Base-by-base conservation (phyloP, 306 rosid species). In the Castanea sativa region DNA sequence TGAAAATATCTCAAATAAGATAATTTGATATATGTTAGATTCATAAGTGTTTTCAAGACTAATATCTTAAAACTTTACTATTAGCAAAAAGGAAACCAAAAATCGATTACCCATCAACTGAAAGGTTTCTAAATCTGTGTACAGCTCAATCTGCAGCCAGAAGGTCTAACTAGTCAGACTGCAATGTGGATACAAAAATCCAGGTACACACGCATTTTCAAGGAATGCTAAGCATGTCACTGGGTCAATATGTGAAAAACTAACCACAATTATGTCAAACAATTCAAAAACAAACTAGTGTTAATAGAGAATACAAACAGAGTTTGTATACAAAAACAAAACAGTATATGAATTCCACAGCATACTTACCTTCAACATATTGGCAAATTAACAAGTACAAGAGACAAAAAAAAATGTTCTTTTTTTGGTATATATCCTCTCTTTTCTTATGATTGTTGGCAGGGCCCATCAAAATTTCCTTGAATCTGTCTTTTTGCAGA, bases 101-200 rank as follows among this genome's bases (percentile, higher is more conserved):
- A 71, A 1, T 14, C 69, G 69, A 91, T 81, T 84, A 92, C 98
- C 97, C 85, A 94, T 52, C 68, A 86, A 80, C 45, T 84, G 74
- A 64, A 79, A 86, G 55, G 95, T 91, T 81, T 90, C 92, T 70
- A 87, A 83, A 87, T 92, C 97, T 67, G 86, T 35, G 65, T 87
- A 80, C 64, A 94, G 18, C 76, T 94, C 97, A 81, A 94, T 80
- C 98, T 94, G 89, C 82, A 85, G 73, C 55, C 51, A 58, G 10
- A 81, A 83, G 3, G 58, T 33, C 80, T 55, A 67, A 82, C 77
- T 56, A 56, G 86, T 85, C 65, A 85, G 59, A 79, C 76, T 18
- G 13, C 53, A 55, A 25, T 52, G 51, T 29, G 79, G 65, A 87
- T 73, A 68, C 15, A 60, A 76, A 65, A 77, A 73, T 38, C 55